These are phyloP conservation scores for Limnanthes douglasii DNA, from an alignment of 345 rosid species.

Conservation along the genomic window DNA sequence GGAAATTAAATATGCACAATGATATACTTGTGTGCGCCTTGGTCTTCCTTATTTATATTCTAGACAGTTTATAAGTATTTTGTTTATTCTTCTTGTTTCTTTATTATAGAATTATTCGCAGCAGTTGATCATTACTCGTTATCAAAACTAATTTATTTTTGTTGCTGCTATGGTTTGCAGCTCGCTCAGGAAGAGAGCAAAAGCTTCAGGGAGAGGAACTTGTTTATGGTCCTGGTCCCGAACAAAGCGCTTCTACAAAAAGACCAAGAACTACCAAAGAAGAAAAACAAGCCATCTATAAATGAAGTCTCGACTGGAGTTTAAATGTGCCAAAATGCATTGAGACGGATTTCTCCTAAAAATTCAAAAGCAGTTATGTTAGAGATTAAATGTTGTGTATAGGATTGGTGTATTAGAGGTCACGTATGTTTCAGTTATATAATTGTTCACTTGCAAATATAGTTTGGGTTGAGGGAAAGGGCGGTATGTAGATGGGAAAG, in stretches of 20 bases:
- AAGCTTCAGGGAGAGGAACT: constrained; percentile 57
- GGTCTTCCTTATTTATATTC: too few relatives aligned
- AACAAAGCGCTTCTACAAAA: constrained; percentile 55
- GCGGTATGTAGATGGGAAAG: constrained; percentile 23
- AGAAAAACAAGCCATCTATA: constrained; percentile 29
- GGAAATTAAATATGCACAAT: too few relatives aligned
- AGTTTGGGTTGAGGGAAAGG: too few relatives aligned
- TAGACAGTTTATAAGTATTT: background rate
- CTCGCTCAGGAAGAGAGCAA: constrained; percentile 84
- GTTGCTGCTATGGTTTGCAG: constrained; percentile 21
- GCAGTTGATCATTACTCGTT: background rate
- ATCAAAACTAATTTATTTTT: background rate
- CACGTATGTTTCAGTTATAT: too few relatives aligned
- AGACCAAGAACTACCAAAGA: constrained; percentile 62
- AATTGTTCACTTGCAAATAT: too few relatives aligned
- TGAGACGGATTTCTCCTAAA: too few relatives aligned
- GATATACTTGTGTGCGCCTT: too few relatives aligned
- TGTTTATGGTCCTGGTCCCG: constrained; percentile 69
- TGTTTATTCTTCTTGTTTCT: background rate
- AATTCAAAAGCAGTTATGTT: too few relatives aligned
- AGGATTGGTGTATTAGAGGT: too few relatives aligned
- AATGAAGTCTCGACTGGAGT: constrained; percentile 51
- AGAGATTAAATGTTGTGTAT: too few relatives aligned
- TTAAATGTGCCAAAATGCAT: constrained; percentile 11
- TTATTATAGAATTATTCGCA: background rate